phyloP scores from a whole-genome alignment of 2,329 filamentous ascomycete species.

The Phialocephala sp. region DNA sequence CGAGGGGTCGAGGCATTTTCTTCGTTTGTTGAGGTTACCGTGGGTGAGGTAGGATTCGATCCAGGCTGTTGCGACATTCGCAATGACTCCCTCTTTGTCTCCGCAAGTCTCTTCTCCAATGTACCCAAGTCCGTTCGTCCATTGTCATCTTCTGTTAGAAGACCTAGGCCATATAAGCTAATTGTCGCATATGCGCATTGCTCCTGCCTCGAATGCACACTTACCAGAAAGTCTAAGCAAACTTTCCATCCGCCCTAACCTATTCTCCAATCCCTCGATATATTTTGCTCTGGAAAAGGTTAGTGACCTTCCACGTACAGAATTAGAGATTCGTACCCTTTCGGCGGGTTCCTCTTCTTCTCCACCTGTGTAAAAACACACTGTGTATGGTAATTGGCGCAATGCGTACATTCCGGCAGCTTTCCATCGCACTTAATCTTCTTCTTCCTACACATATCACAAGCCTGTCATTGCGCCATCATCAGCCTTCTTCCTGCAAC shows the following conservation, averaged over 20 bases:
- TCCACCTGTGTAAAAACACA: conserved; percentile 98
- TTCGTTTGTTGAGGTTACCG: conserved; percentile 53
- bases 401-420: conserved; percentile 92
- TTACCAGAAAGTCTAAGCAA: conserved; percentile 80
- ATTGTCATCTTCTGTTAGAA: conserved; percentile 84
- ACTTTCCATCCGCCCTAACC: conserved; percentile 94
- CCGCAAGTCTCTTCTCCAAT: conserved; percentile 76
- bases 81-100: conserved; percentile 56
- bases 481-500: conserved; percentile 28
- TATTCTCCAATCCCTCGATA: conserved; percentile 94
- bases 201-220: conserved; percentile 33
- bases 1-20: conserved; percentile 47
- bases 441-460: conserved; percentile 84
- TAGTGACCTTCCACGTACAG: conserved; percentile 21
- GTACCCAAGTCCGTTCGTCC: conserved; percentile 87
- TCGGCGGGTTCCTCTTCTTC: conserved; percentile 97
- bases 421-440: conserved; percentile 99
- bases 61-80: conserved; percentile 39
- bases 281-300: conserved; percentile 79
- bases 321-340: conserved; percentile 68
- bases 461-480: conserved; percentile 51
- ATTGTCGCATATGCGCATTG: background rate
- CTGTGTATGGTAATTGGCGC: conserved; percentile 96
- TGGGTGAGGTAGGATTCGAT: conserved; percentile 41
- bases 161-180: conserved; percentile 54